Evolutionary conservation across 345 rosid genomes (phyloP), one percentile per base, ranked within the genome.

Genomic region (Carallia brachiata): DNA sequence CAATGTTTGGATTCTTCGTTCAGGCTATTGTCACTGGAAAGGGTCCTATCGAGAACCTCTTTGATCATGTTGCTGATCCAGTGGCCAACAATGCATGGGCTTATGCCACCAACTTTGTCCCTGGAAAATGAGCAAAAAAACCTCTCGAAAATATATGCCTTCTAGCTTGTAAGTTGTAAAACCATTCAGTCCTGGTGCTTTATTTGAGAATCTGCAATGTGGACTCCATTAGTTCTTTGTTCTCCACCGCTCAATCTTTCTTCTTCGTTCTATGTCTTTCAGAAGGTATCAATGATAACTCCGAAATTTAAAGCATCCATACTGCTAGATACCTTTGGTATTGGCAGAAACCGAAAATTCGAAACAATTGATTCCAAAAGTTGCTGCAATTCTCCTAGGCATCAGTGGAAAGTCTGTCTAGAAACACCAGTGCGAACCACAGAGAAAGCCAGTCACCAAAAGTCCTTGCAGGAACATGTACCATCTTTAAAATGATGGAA

Each of bases 21-120:
- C 98, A 91, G 83, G 97, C 98, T 23, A 93, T 91, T 79, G 97
- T 91, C 40, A 94, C 95, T 1, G 97, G 98, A 71, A 91, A 91
- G 82, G 98, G 97, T 52, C 98, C 98, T 0, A 76, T 94, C 13
- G 95, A 94, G 91, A 94, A 94, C 86, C 85, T 94, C 30, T 78
- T 1, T 16, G 98, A 94, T 79, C 98, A 94, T 37, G 1, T 93
- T 68, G 98, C 98, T 4, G 97, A 91, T 77, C 98, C 97, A 0
- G 89, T 82, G 4, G 80, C 90, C 75, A 91, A 94, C 97, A 94
- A 89, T 48, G 98, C 98, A 2, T 94, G 98, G 97, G 93, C 97
- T 62, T 90, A 73, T 61, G 98, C 98, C 75, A 91, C 98, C n/a
- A 91, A 91, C 95, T 91, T 94, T 57, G 98, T 86, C 19, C 97